Base-by-base conservation (phyloP, 2,329 filamentous ascomycete genomes). In the Stemphylium lycopersici region DNA sequence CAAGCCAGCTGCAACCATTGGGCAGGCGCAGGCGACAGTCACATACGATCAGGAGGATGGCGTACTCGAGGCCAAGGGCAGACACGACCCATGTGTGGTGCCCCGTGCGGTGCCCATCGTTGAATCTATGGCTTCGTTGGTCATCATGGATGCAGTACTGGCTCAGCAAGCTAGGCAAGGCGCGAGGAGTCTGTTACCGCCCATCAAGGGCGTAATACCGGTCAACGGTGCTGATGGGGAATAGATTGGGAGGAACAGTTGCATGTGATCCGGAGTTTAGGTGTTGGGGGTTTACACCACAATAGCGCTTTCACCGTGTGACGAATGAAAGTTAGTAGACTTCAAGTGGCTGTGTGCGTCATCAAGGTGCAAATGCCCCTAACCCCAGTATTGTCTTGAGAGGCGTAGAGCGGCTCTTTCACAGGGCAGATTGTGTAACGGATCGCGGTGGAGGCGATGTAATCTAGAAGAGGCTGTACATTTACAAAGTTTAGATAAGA, bases 1-100 rank as follows among this genome's bases (percentile, higher is more conserved):
- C 86, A 98, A 98, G 83, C 90, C 93, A 8, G 87, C 93, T 2
- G 93, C 93, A 26, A 98, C 95, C 3, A 98, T 98, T 71, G 89
- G 90, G 40, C 89, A 93, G 78, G 89, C 90, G 38, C 93, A 98
- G 80, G 83, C 83, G 12, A 98, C 95, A 0, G 87, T 88, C 7
- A 89, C 85, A 8, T 98, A 96, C 76, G 88, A 89, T 56, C 89
- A 88, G 40, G 79, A 82, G 8, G 86, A 90, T 61, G 95, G 95
- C 45, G 79, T 85, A 3, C 81, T 98, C 31, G 90, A 92, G 59
- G 92, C 93, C 45, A 98, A 97, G 84, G 95, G 95, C 18, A 83
- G 95, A 55, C 93, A 98, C 75, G 93, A 98, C 72, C 93, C 95
- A 3, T 96, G 91, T 69, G 93, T 98, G 16, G 91, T 96, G 40